Evolutionary conservation across 1,284 basidiomycete species (phyloP), one percentile per base, ranked within the genome.

Genomic region (Microbotryum scabiosae): DNA sequence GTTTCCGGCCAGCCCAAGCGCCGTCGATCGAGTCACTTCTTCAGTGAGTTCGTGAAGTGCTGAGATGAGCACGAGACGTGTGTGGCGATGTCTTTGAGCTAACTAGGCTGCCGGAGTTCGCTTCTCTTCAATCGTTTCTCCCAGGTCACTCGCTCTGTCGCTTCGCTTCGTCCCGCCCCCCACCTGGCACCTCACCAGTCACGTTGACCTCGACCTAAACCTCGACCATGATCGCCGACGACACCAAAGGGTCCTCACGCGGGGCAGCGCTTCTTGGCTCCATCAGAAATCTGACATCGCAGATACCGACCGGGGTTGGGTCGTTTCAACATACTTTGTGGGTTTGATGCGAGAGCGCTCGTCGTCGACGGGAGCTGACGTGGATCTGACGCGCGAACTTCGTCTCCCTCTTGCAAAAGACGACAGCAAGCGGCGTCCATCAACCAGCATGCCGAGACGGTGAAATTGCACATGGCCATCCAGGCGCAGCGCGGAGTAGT

Each of bases 381-480:
- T 9, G 9, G 21, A 28, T 32, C 51, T 20, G 30, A 25, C 36
- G 36, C 36, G 36, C 47, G 55, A 12, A 8, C 16, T 23, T 12
- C 28, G 23, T 44, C 23, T 44, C 2, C 46, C 6, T 12, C 8
- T 3, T 28, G 23, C 5, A 12, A n/a, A 4, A 48, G 43, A 14
- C 64, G 62, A 10, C 62, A 67, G n/a, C 57, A 62, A n/a, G 54
- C 51, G 9, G 59, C 52, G 2, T 51, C 45, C 12, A 25, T 63
- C 49, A 50, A 60, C 54, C 53, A 56, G 28, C 44, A 45, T 12
- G 18, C 21, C 4, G 60, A 69, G 36, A 70, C 69, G 10, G 57
- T 70, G n/a, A 63, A 67, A 52, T 54, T 70, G 21, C 69, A 70
- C 21, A 58, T 70, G 26, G 56, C 63, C 45, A 66, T 73, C 61